Conservation (phyloP, 352 stramenopile species). For the Thalassiosira pacifica region DNA sequence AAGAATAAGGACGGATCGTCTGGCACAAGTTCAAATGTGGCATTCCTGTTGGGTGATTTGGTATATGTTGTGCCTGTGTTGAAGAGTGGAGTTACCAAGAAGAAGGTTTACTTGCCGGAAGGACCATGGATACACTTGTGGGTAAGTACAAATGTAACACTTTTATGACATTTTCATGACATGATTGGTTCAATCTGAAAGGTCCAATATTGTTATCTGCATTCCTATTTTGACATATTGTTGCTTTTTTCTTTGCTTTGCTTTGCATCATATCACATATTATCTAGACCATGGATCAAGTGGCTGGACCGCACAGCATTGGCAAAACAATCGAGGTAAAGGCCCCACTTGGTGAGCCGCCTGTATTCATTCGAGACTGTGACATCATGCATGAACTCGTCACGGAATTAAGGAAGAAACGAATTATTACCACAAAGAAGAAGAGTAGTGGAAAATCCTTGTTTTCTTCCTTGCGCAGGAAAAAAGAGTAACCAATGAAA, state of each 20-base stretch:
- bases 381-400: constrained; percentile 49
- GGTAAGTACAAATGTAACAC: constrained; percentile 32
- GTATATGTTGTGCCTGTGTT: constrained; percentile 63
- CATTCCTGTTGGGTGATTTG: constrained; percentile 66
- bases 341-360: constrained; percentile 54
- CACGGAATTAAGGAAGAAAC: constrained; percentile 24
- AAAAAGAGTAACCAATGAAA: too few species aligned
- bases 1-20: constrained; percentile 13
- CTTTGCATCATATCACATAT: neutral
- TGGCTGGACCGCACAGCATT: constrained; percentile 32
- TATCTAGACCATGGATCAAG: constrained; percentile 27
- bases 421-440: constrained; percentile 28
- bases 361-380: constrained; percentile 56
- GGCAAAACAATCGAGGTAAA: constrained; percentile 47
- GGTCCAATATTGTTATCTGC: too few species aligned
- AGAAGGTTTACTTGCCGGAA: constrained; percentile 59
- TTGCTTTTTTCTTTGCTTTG: too few species aligned
- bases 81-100: constrained; percentile 51
- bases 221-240: too few species aligned
- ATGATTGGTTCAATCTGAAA: neutral
- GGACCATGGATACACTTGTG: constrained; percentile 66
- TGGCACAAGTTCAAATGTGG: neutral
- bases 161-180: neutral
- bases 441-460: neutral
- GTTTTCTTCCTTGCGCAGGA: constrained; percentile 1